Evolutionary conservation across 805 yeast species (phyloP), one percentile per base, ranked within the genome.

Genomic region (Wickerhamiella dianesei): DNA sequence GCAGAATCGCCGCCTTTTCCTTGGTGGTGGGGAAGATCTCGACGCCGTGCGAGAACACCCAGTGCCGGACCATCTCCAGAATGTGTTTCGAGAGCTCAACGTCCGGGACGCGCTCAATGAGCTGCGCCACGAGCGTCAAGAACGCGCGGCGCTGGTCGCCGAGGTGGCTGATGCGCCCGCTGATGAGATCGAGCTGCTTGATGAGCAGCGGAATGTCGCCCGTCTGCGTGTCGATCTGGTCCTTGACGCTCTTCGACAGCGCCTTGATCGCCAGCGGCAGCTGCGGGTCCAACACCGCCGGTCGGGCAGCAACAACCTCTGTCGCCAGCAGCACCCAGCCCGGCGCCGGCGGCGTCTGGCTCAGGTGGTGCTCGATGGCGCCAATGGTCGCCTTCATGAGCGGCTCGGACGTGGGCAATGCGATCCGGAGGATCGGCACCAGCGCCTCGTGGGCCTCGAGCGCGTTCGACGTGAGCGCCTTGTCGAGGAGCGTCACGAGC

Each of bases 101-200:
- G 57, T 88, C 96, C 49, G 77, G 72, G 0, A 96, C 83, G 36
- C 95, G 73, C 56, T 92, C 98, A 52, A 92, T 83, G 53, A 89
- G 69, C 55, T 89, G 94, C 0, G 95, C 96, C 47, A 92, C 70
- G 4, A 88, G 68, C 0, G 94, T 79, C 52, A 92, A 65, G 60
- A 88, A 92, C 21, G 88, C 79, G 44, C 98, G 74, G 50, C 98
- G 75, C 58, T 89, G 95, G 56, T 92, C 99, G 3, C 95, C 96
- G 21, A 94, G 68, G n/a, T 76, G 73, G 0, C 94, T 76, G 3
- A 92, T 84, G 53, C 96, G 75, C 70, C 76, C 73, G 0, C 95
- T 77, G 1, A 89, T 77, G 45, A 89, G 72, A 52, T 80, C 79
- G 45, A 92, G 67, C 21, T 86, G 77, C 61, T 82, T 82, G 49